A percentile compares a stretch with the other conserved stretches of the same genome.
phyloP scores from a whole-genome alignment of 495 filamentous ascomycete species.

The Xylaria scruposa region DNA sequence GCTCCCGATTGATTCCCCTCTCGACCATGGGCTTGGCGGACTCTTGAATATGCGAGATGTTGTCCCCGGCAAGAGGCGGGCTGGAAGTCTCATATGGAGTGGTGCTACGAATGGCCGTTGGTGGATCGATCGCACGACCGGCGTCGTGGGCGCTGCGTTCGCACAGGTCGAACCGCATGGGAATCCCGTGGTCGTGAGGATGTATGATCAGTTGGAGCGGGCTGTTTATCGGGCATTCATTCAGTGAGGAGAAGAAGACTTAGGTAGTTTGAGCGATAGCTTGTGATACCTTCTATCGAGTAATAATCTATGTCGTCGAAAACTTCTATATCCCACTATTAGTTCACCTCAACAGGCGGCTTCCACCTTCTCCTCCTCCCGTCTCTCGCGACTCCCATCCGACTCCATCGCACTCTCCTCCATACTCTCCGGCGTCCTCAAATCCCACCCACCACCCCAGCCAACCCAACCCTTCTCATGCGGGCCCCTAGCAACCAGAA shows the following conservation, averaged over 20 bases:
- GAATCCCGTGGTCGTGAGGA: background rate
- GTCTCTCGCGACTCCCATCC: background rate
- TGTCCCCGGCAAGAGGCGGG: constrained; percentile 35
- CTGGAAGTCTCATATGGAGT: constrained; percentile 46
- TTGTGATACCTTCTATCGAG: background rate
- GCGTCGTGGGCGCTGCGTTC: constrained; percentile 40
- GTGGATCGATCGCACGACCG: constrained; percentile 43
- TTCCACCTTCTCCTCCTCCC: background rate
- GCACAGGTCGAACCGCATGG: constrained; percentile 33
- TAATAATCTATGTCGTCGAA: background rate
- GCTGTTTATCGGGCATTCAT: background rate
- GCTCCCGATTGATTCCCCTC: constrained; percentile 27
- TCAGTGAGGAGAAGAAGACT: background rate
- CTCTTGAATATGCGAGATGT: constrained; percentile 37
- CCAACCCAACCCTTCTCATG: constrained; percentile 70
- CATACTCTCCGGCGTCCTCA: constrained; percentile 19
- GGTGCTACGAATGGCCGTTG: constrained; percentile 39
- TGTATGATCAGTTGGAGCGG: constrained; percentile 7
- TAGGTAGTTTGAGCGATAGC: background rate
- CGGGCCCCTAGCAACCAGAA: constrained; percentile 62
- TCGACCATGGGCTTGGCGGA: constrained; percentile 45
- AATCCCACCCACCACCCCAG: constrained; percentile 66
- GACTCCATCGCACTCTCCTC: background rate
- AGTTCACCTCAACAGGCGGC: background rate
- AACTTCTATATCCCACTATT: no score